Conservation (phyloP, 2,329 filamentous ascomycete species). For the Trichoderma pleuroti region DNA sequence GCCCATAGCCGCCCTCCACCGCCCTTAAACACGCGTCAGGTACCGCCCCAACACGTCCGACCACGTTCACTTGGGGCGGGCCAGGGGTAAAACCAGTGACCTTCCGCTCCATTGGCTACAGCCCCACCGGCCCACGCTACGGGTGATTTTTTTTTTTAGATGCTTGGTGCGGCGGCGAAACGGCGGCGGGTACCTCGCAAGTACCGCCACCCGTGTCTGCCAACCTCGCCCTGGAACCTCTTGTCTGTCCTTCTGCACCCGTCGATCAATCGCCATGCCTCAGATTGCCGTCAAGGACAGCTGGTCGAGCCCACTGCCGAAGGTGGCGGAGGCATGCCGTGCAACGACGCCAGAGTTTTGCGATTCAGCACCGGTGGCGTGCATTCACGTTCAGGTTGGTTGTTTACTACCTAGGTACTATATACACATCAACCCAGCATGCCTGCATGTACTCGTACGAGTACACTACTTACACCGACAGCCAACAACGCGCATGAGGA, state of each 20-base stretch:
- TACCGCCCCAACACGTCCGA: neutral
- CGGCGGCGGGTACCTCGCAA: neutral
- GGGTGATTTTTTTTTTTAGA: slow-evolving; percentile 17
- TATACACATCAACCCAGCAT: no score
- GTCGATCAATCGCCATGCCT: neutral
- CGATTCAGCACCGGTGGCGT: neutral
- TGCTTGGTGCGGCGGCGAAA: slow-evolving; percentile 14
- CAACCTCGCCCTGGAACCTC: neutral
- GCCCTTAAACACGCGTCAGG: neutral
- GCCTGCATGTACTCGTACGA: neutral
- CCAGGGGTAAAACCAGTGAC: slow-evolving; percentile 14
- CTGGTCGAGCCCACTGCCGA: neutral
- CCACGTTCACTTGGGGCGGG: neutral
- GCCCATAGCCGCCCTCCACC: neutral
- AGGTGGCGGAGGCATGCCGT: slow-evolving; percentile 12
- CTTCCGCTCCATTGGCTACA: neutral
- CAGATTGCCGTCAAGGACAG: slow-evolving; percentile 7
- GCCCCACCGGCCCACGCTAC: slow-evolving; percentile 12
- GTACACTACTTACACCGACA: neutral
- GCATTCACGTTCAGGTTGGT: neutral
- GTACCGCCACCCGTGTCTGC: neutral
- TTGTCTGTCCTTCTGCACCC: neutral
- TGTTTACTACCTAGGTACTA: no score
- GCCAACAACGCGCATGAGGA: neutral
- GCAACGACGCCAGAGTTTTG: slow-evolving; percentile 9